Conservation (phyloP, 1,284 basidiomycete genomes). For the Cutaneotrichosporon mucoides region DNA sequence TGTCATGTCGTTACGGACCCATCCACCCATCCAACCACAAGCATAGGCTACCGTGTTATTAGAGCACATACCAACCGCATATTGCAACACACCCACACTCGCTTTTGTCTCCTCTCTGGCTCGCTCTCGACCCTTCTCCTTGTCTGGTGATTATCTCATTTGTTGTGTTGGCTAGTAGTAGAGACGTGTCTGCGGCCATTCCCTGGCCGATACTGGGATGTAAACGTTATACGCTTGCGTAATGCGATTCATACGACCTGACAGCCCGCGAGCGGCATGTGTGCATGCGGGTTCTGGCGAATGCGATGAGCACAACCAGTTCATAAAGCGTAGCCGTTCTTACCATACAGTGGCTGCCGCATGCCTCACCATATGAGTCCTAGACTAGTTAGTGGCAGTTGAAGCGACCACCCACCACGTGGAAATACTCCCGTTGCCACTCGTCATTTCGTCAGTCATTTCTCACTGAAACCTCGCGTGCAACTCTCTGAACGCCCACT, state of each 20-base stretch:
- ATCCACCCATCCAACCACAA: neutral
- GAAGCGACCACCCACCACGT: neutral
- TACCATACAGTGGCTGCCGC: too few species aligned
- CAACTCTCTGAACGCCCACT: neutral
- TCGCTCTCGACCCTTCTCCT: neutral
- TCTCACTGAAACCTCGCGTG: neutral
- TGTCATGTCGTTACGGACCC: too few species aligned
- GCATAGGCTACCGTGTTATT: neutral
- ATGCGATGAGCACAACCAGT: too few species aligned
- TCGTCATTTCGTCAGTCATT: neutral
- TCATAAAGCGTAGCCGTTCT: too few species aligned
- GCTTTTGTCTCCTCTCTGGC: neutral
- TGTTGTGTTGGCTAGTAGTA: conserved; percentile 8
- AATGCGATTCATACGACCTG: neutral
- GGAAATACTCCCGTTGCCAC: conserved; percentile 4
- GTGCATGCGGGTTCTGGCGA: too few species aligned
- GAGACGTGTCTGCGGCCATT: neutral
- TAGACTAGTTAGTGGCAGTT: too few species aligned
- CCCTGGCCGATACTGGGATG: neutral
- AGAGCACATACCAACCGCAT: neutral
- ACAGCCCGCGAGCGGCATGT: neutral
- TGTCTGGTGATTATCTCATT: conserved; percentile 1
- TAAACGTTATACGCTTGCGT: neutral
- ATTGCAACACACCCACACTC: neutral
- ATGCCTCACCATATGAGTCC: too few species aligned